Evolutionary conservation across 805 yeast species (phyloP), one percentile per base, ranked within the genome.

Genomic region (Saccharomycopsis amapae): DNA sequence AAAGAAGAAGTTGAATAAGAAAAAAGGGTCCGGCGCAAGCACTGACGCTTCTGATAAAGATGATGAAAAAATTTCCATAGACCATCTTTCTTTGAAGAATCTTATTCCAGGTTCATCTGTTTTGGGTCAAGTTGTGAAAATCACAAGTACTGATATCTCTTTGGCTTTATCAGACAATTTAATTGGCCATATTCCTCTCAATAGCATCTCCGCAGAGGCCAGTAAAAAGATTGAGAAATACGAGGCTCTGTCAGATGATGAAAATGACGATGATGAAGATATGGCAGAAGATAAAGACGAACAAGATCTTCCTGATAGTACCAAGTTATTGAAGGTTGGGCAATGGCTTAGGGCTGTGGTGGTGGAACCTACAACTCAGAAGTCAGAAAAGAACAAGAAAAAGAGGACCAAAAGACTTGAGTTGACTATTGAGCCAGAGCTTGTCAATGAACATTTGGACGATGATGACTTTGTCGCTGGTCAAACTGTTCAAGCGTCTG

Each of bases 341-440:
- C 90, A 85, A 61, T 90, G 93, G 87, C 66, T 93, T 35, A 76
- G 93, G 55, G 96, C 94, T 25, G 64, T 71, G 37, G 89, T 89
- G n/a, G 73, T 76, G 6, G 76, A 76, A 35, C 69, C 78, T 18
- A 60, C 71, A 18, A 22, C 7, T n/a, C 47, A 44, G 63, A 40
- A 57, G 46, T 9, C 32, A 7, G 17, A 44, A 18, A 26, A 38
- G n/a, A 65, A 66, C 40, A 63, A 63, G 19, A 61, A 62, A 36
- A 64, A 63, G 15, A 45, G 55, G 10, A 76, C 75, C 60, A 84
- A 79, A 61, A 76, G 81, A 60, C 74, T 89, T 35, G 80, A 78
- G 51, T 67, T 89, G 32, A 71, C 85, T 7, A 69, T 85, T 36
- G 93, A 85, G 58, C 95, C 97, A 5, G 70, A 75, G 40, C 65